These are phyloP conservation scores for Xylariales sp. DNA, from an alignment of 2,329 filamentous ascomycete genomes.

Conservation along the genomic window DNA sequence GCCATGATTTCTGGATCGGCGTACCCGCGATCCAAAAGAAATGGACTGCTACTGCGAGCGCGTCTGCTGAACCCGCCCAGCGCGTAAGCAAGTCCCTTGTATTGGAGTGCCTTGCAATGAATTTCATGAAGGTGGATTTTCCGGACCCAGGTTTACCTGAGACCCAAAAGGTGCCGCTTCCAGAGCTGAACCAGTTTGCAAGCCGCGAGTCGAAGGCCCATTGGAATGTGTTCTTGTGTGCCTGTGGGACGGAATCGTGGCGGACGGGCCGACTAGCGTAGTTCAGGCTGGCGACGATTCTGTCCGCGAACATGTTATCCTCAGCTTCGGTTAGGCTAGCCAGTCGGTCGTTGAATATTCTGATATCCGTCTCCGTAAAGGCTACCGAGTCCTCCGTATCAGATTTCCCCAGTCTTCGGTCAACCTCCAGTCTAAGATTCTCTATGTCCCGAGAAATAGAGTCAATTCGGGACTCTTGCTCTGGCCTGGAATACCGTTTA, in stretches of 20 bases:
- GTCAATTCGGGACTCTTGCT: not conserved
- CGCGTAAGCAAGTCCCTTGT: not conserved
- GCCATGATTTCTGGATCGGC: slow-evolving; percentile 12
- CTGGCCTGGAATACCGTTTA: not conserved
- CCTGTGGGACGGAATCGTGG: not conserved
- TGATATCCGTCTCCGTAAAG: too few relatives aligned
- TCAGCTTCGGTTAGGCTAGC: not conserved
- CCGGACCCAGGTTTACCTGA: slow-evolving; percentile 23
- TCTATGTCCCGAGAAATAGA: slow-evolving; percentile 1
- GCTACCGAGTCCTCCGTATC: not conserved
- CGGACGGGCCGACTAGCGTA: slow-evolving; percentile 6
- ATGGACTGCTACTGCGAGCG: not conserved
- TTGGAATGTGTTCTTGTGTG: slow-evolving; percentile 18
- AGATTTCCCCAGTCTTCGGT: not conserved
- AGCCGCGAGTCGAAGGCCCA: slow-evolving; percentile 10
- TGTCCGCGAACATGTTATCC: not conserved
- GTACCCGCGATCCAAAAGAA: slow-evolving; percentile 25
- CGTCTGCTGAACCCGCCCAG: not conserved
- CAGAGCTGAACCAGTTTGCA: slow-evolving; percentile 1
- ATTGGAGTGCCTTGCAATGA: slow-evolving; percentile 1
- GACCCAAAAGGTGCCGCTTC: slow-evolving; percentile 21
- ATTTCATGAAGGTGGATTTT: slow-evolving; percentile 30
- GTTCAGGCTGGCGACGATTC: slow-evolving; percentile 12
- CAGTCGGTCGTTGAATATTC: not conserved
- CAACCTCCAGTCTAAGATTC: not conserved